Conservation (phyloP, 805 yeast species). For the Ogataea glucozyma region DNA sequence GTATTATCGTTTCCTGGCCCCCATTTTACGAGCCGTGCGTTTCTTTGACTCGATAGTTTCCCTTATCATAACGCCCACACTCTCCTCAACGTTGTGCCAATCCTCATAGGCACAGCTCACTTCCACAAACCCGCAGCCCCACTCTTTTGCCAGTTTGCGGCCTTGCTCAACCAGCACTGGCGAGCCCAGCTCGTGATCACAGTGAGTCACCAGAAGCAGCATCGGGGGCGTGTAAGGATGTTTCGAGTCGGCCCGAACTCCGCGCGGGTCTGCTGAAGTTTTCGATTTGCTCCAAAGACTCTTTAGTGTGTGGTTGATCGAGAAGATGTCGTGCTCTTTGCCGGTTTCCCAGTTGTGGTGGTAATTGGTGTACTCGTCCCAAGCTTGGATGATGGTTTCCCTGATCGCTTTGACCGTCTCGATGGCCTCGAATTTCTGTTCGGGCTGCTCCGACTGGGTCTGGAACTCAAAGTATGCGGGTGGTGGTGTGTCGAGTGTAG, state of each 20-base stretch:
- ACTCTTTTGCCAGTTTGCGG: conserved; percentile 50
- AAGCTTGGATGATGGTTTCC: conserved; percentile 65
- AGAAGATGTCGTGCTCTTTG: conserved; percentile 65
- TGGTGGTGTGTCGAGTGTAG: conserved; percentile 42
- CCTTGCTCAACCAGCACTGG: conserved; percentile 64
- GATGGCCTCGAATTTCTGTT: conserved; percentile 24
- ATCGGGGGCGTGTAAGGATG: conserved; percentile 54
- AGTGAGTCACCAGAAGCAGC: conserved; percentile 65
- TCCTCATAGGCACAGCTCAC: conserved; percentile 50
- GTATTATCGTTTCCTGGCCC: not conserved
- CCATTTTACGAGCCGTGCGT: conserved; percentile 9
- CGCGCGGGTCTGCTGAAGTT: not conserved
- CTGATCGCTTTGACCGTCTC: conserved; percentile 48
- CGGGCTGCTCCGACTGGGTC: conserved; percentile 3
- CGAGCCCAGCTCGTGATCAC: conserved; percentile 55
- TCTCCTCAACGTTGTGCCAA: conserved; percentile 55
- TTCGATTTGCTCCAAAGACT: conserved; percentile 50
- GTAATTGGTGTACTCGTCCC: conserved; percentile 65
- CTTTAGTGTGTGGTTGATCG: conserved; percentile 56
- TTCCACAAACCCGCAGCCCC: conserved; percentile 68
- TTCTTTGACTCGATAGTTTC: conserved; percentile 51
- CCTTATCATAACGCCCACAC: conserved; percentile 55
- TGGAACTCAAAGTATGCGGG: conserved; percentile 46
- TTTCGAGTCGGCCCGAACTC: conserved; percentile 7
- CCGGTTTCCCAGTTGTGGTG: conserved; percentile 60